Percentiles rank a stretch among this genome's conserved stretches.
Conservation (phyloP, 495 filamentous ascomycete genomes). For the Staphylotrichum longicolle region DNA sequence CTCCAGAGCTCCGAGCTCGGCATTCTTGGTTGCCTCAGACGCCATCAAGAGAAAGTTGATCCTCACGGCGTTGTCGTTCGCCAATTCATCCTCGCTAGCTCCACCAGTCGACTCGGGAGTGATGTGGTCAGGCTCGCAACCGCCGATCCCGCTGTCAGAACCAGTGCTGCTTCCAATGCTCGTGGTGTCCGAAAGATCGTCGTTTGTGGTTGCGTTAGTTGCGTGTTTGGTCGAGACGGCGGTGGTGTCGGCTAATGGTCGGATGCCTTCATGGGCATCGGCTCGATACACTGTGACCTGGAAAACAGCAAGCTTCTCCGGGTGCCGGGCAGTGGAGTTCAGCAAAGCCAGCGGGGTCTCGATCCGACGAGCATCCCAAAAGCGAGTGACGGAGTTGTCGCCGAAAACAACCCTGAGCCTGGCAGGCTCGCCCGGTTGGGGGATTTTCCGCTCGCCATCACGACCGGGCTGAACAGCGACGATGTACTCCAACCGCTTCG, state of each 20-base stretch:
- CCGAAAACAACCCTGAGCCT: not conserved
- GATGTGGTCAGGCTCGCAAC: not conserved
- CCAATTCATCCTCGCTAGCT: not conserved
- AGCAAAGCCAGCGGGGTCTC: conserved; percentile 2
- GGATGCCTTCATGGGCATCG: not conserved
- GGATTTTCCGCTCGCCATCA: conserved; percentile 5
- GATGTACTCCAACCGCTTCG: conserved; percentile 1
- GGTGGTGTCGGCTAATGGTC: not conserved
- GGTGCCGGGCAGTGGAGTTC: not conserved
- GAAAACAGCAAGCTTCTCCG: not conserved
- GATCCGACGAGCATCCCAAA: conserved; percentile 4
- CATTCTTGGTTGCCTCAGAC: conserved; percentile 13
- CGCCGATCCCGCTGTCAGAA: not conserved
- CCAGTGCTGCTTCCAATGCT: not conserved
- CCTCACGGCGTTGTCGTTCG: not conserved
- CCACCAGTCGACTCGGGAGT: not conserved
- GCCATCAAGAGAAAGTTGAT: conserved; percentile 6
- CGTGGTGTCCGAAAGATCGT: not conserved
- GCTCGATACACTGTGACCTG: not conserved
- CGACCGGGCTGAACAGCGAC: not conserved
- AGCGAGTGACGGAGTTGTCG: not conserved
- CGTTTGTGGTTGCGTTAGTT: not conserved
- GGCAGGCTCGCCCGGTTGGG: not conserved
- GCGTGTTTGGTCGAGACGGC: too few relatives aligned
- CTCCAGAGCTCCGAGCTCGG: conserved; percentile 10